These are phyloP conservation scores for Neurospora sp. DNA, from an alignment of 495 filamentous ascomycete species.

Conservation along the genomic window DNA sequence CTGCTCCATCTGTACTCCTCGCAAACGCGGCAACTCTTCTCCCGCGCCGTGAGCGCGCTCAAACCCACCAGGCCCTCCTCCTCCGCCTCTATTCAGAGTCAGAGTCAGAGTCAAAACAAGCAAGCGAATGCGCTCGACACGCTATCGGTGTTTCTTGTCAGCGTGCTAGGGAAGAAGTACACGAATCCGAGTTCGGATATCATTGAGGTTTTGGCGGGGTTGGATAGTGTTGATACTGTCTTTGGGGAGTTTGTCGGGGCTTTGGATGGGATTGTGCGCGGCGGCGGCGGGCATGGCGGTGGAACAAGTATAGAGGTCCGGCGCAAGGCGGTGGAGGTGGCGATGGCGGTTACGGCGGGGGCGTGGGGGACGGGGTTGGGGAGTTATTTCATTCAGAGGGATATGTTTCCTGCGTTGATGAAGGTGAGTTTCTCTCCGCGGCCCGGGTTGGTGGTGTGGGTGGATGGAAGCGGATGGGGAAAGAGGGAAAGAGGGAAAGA, in stretches of 20 bases:
- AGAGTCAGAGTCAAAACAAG: neutral
- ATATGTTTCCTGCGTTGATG: slow-evolving; percentile 89
- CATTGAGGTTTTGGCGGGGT: slow-evolving; percentile 76
- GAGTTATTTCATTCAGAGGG: slow-evolving; percentile 90
- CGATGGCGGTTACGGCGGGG: slow-evolving; percentile 76
- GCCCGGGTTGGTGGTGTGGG: neutral
- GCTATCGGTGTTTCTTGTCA: slow-evolving; percentile 51
- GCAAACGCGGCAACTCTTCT: slow-evolving; percentile 71
- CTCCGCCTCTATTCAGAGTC: neutral
- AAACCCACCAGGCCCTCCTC: slow-evolving; percentile 18
- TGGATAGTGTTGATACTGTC: slow-evolving; percentile 74
- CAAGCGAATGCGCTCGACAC: neutral
- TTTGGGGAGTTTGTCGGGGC: slow-evolving; percentile 81
- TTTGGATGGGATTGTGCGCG: slow-evolving; percentile 72
- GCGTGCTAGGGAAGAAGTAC: slow-evolving; percentile 77
- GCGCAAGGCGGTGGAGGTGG: slow-evolving; percentile 68
- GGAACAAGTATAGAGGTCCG: slow-evolving; percentile 45
- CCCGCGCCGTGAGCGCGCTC: slow-evolving; percentile 57
- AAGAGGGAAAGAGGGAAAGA: neutral
- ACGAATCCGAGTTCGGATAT: slow-evolving; percentile 94
- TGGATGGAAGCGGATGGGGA: too few relatives aligned
- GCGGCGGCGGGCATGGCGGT: slow-evolving; percentile 29
- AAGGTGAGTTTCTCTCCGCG: slow-evolving; percentile 51
- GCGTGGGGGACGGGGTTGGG: slow-evolving; percentile 89
- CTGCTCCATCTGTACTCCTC: slow-evolving; percentile 55